Percentiles rank a stretch among this genome's conserved stretches.
These are phyloP conservation scores for Hyphodiscus hymeniophilus DNA, from an alignment of 495 filamentous ascomycete genomes.

Conservation along the genomic window DNA sequence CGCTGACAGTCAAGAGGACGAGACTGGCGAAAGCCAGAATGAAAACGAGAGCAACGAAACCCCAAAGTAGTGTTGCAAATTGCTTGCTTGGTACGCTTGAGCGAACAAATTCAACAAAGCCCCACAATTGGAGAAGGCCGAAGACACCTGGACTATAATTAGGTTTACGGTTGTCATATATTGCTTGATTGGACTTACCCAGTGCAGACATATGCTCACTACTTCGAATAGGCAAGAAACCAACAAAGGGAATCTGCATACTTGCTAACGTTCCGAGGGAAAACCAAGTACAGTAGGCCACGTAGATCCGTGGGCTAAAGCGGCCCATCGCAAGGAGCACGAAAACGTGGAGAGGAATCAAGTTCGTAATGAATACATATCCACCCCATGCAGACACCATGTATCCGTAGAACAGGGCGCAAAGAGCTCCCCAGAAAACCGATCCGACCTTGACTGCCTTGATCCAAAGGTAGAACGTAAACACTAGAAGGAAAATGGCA, in stretches of 20 bases:
- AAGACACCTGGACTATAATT: constrained; percentile 67
- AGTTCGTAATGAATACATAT: constrained; percentile 98
- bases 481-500: constrained; percentile 96
- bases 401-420: constrained; percentile 97
- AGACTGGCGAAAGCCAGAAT: constrained; percentile 63
- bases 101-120: constrained; percentile 85
- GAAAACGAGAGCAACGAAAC: constrained; percentile 70
- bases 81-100: constrained; percentile 82
- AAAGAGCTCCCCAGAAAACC: constrained; percentile 89
- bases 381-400: constrained; percentile 99
- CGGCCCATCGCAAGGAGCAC: constrained; percentile 95
- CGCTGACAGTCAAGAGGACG: constrained; percentile 73
- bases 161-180: not conserved
- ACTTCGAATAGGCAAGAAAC: constrained; percentile 90
- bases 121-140: constrained; percentile 89
- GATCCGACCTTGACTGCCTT: constrained; percentile 95
- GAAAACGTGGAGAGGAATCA: constrained; percentile 93
- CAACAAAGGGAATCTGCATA: constrained; percentile 99
- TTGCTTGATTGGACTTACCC: constrained; percentile 44
- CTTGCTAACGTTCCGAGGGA: constrained; percentile 92
- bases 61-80: constrained; percentile 78
- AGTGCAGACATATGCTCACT: constrained; percentile 98
- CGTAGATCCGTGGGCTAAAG: constrained; percentile 89
- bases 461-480: constrained; percentile 99
- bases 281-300: constrained; percentile 97